Evolutionary conservation across 176 grass and related monocot genomes (phyloP).

Genomic region (Musa schizocarpa): DNA sequence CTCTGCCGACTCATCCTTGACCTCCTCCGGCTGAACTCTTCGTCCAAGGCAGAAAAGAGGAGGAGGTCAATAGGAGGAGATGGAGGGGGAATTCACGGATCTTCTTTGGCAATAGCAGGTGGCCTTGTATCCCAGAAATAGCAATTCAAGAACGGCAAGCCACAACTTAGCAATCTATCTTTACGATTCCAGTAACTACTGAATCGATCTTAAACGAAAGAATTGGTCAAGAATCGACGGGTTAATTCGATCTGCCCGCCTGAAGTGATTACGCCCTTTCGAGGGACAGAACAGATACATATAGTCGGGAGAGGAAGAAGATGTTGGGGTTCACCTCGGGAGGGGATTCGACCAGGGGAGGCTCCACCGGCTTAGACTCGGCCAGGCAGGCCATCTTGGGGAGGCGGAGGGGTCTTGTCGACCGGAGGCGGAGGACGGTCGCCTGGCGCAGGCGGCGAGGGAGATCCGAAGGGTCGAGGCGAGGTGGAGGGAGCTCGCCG

Average conservation of each 20-base stretch:
- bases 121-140: background rate
- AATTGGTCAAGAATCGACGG: no score
- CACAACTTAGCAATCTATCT: background rate
- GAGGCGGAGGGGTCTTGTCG: slow-evolving; percentile 9
- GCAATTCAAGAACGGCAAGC: background rate
- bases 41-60: no score
- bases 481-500: slow-evolving; percentile 14
- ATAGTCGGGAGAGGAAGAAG: background rate
- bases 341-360: background rate
- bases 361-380: slow-evolving; percentile 18
- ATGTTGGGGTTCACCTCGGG: slow-evolving; percentile 6
- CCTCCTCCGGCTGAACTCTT: no score
- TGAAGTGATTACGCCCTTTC: no score
- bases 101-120: background rate
- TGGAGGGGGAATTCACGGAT: background rate
- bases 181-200: background rate
- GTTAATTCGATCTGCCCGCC: no score
- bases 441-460: background rate
- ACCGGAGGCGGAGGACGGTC: slow-evolving; percentile 6
- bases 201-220: no score
- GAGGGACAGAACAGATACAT: no score
- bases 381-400: slow-evolving; percentile 30
- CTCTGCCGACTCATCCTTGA: no score
- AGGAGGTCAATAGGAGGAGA: no score
- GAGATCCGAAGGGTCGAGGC: no score